Evolutionary conservation across 208 protist species (phyloP).

Genomic region (Leishmania turanica): DNA sequence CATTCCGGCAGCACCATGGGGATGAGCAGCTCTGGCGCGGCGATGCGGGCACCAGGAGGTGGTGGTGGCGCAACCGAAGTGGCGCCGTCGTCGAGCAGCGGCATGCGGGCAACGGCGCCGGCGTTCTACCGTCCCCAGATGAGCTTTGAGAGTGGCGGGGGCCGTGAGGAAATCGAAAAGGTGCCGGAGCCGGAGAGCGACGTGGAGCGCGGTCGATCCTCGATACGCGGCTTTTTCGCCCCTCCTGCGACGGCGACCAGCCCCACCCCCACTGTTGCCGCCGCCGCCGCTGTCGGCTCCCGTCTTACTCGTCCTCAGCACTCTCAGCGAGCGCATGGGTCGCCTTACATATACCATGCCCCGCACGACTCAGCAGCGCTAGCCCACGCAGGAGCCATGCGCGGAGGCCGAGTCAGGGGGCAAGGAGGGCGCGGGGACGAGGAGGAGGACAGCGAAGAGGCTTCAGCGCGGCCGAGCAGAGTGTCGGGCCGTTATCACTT

Average conservation of each 20-base stretch:
- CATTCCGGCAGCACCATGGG: neutral
- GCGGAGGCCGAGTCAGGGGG: neutral
- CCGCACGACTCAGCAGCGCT: neutral
- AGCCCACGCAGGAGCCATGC: neutral
- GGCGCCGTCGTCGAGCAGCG: neutral
- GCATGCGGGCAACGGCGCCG: constrained; percentile 15
- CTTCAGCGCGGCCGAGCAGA: constrained; percentile 15
- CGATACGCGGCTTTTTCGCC: constrained; percentile 11
- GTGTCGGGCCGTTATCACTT: constrained; percentile 30
- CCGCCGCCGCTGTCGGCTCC: neutral
- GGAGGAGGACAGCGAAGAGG: constrained; percentile 15
- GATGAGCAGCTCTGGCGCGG: neutral
- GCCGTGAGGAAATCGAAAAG: constrained; percentile 1
- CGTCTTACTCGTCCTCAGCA: neutral
- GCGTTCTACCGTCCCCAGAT: constrained; percentile 13
- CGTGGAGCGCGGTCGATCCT: constrained; percentile 13
- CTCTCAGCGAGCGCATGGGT: neutral
- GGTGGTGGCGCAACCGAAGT: neutral
- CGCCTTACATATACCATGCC: neutral
- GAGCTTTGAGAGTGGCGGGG: neutral
- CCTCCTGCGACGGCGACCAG: neutral
- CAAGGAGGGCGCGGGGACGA: constrained; percentile 3
- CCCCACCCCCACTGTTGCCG: neutral
- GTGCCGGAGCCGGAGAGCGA: neutral
- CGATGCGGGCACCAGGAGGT: neutral